Evolutionary conservation across 140 eudicot genomes (phyloP).

Genomic region (Oenanthe javanica): DNA sequence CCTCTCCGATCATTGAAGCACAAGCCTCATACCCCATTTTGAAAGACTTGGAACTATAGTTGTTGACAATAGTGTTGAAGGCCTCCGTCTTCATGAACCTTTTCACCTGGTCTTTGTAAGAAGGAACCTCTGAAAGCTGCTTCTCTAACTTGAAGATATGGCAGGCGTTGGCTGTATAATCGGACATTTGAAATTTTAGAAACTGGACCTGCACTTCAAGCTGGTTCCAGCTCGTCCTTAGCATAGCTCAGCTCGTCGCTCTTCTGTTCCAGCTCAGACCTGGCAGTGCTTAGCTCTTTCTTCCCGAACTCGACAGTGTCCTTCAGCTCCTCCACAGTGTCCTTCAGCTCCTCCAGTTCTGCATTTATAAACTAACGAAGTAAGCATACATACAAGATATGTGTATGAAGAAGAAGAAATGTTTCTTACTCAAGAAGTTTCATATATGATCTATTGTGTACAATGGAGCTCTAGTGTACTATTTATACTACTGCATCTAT

Average conservation of each 20-base stretch:
- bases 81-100: neutral
- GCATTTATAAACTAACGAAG: too few species aligned
- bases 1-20: neutral
- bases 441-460: too few species aligned
- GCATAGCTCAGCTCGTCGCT: neutral
- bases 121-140: neutral
- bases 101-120: neutral
- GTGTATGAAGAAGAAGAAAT: too few species aligned
- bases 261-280: neutral
- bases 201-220: neutral
- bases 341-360: too few species aligned
- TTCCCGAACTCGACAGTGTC: neutral
- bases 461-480: too few species aligned
- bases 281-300: neutral
- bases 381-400: too few species aligned
- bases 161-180: neutral
- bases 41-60: neutral
- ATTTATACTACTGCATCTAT: too few species aligned
- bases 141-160: neutral
- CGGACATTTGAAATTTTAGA: neutral
- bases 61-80: neutral
- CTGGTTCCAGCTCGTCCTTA: neutral
- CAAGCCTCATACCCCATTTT: neutral
- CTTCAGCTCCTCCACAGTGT: neutral
- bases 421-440: too few species aligned